phyloP scores from a whole-genome alignment of 306 rosid genomes.

The Myrica gale region DNA sequence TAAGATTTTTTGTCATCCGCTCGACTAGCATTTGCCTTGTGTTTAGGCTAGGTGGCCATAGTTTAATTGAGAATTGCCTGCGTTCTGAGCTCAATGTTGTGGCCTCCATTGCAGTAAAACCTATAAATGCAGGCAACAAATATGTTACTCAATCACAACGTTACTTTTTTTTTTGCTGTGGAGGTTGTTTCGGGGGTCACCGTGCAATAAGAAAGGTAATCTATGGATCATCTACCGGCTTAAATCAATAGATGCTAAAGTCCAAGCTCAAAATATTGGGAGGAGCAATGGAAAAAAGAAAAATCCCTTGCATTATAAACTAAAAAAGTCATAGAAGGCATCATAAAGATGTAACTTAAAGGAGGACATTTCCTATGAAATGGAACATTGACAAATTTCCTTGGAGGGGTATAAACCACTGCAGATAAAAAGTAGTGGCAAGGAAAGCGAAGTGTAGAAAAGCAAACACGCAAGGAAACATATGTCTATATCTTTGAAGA shows the following conservation, averaged over 20 bases:
- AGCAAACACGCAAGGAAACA: not conserved
- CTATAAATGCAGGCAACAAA: constrained; percentile 27
- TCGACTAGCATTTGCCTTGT: constrained; percentile 84
- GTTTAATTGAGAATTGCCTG: constrained; percentile 73
- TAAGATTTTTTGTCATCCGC: constrained; percentile 79
- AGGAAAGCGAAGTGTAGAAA: not conserved
- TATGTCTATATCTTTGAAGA: not conserved
- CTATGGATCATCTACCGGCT: not conserved
- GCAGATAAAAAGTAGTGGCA: not conserved
- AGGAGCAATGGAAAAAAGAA: not conserved
- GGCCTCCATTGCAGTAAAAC: constrained; percentile 56
- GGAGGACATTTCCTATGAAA: not conserved
- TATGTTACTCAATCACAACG: not conserved
- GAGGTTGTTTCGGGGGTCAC: not conserved
- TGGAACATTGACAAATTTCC: not conserved
- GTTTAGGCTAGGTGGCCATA: constrained; percentile 97
- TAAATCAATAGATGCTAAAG: not conserved
- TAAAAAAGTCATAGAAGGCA: not conserved
- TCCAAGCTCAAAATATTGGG: not conserved
- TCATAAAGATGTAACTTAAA: not conserved
- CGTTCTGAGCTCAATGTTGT: constrained; percentile 40
- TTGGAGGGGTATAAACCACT: not conserved
- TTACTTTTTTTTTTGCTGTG: too few relatives aligned
- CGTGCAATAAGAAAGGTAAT: not conserved
- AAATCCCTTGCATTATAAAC: not conserved